These are phyloP conservation scores for Rosa rugosa DNA, from an alignment of 306 rosid species.

Conservation along the genomic window DNA sequence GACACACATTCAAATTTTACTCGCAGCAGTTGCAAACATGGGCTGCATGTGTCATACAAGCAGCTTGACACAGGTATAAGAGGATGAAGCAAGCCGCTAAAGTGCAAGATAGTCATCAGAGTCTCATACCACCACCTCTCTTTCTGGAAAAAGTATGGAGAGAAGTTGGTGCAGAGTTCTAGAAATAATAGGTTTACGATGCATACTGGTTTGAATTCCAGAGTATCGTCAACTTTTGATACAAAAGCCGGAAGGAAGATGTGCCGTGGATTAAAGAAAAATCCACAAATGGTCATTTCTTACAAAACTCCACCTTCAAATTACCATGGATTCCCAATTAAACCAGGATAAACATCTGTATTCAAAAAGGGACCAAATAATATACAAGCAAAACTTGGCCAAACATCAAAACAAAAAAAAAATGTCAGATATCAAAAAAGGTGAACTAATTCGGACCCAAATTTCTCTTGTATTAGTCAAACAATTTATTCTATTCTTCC, in stretches of 20 bases:
- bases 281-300: not conserved
- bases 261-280: not conserved
- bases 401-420: not conserved
- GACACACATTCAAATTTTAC: not conserved
- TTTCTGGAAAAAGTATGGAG: not conserved
- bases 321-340: not conserved
- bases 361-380: not conserved
- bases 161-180: not conserved
- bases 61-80: not conserved
- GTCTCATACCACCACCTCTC: not conserved
- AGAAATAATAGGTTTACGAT: not conserved
- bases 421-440: too few relatives aligned
- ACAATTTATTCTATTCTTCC: conserved; percentile 43
- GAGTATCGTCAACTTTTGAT: not conserved
- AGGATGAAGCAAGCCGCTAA: not conserved
- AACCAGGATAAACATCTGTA: not conserved
- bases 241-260: not conserved
- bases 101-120: not conserved
- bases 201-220: not conserved
- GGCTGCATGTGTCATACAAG: not conserved
- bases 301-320: not conserved
- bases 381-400: conserved; percentile 17
- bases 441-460: not conserved
- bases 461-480: conserved; percentile 1
- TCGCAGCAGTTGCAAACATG: not conserved